A percentile compares a stretch with the other conserved stretches of the same genome.
Evolutionary conservation across 768 basidiomycete species (phyloP).

Genomic region (Panellus pusillus): DNA sequence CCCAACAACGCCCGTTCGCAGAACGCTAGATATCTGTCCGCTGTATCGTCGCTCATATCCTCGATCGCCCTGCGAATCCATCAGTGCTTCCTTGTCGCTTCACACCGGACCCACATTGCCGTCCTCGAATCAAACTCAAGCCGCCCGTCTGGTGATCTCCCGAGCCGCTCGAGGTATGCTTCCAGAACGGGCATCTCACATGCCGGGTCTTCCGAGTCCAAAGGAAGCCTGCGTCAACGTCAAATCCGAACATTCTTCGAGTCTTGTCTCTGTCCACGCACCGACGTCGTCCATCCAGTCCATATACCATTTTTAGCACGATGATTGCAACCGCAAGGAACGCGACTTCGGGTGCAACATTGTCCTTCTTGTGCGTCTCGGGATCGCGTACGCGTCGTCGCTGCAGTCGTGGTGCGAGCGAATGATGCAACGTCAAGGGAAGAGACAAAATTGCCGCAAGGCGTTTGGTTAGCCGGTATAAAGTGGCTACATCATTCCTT

Average conservation of each 20-base stretch:
- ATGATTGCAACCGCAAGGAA: slow-evolving; percentile 62
- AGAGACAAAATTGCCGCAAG: slow-evolving; percentile 55
- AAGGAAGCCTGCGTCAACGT: slow-evolving; percentile 40
- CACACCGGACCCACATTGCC: slow-evolving; percentile 38
- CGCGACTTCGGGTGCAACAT: slow-evolving; percentile 66
- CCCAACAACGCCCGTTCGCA: slow-evolving; percentile 55
- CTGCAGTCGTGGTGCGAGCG: slow-evolving; percentile 44
- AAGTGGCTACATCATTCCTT: slow-evolving; percentile 44
- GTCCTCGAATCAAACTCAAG: slow-evolving; percentile 44
- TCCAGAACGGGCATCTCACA: slow-evolving; percentile 53
- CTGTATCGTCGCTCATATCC: slow-evolving; percentile 47
- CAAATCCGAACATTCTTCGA: slow-evolving; percentile 4
- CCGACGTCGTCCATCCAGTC: slow-evolving; percentile 71
- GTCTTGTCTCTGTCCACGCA: slow-evolving; percentile 26
- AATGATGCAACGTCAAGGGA: slow-evolving; percentile 59
- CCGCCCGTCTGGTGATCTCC: slow-evolving; percentile 32
- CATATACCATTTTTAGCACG: slow-evolving; percentile 83
- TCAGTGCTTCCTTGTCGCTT: slow-evolving; percentile 12
- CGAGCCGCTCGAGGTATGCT: slow-evolving; percentile 48
- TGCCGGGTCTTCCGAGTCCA: slow-evolving; percentile 52
- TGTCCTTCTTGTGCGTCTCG: slow-evolving; percentile 56
- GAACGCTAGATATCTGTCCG: slow-evolving; percentile 69
- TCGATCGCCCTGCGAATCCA: slow-evolving; percentile 47
- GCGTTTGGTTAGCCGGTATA: slow-evolving; percentile 66
- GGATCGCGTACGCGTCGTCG: slow-evolving; percentile 39